Conservation (phyloP, 495 filamentous ascomycete genomes). For the Neurospora intermedia region DNA sequence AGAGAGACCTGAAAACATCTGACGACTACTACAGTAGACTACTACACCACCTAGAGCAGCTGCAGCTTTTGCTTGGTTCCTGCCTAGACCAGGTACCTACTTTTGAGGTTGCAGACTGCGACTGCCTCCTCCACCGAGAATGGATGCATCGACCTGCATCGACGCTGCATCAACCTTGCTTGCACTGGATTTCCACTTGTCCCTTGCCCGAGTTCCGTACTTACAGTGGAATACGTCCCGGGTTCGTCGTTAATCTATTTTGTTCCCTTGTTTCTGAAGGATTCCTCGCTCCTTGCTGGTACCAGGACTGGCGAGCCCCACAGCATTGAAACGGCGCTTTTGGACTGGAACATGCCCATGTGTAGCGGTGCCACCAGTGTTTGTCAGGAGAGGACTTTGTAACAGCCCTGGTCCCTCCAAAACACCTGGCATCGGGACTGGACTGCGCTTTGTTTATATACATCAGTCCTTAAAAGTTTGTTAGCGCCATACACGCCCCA, state of each 20-base stretch:
- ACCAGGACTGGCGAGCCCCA: not conserved
- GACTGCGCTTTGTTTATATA: not conserved
- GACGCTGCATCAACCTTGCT: not conserved
- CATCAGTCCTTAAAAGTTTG: too few species aligned
- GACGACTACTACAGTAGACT: too few species aligned
- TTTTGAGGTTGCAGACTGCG: not conserved
- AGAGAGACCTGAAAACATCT: too few species aligned
- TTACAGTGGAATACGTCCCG: too few species aligned
- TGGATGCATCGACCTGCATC: not conserved
- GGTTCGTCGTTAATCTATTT: not conserved
- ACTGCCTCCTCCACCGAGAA: not conserved
- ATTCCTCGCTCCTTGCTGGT: not conserved
- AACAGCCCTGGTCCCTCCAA: not conserved
- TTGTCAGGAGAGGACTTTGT: not conserved
- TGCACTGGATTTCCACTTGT: not conserved
- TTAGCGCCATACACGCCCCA: too few species aligned
- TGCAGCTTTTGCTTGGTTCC: not conserved
- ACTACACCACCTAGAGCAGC: not conserved
- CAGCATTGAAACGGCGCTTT: not conserved
- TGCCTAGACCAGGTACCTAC: not conserved
- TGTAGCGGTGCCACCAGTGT: not conserved
- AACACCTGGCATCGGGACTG: not conserved
- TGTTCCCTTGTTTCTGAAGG: not conserved
- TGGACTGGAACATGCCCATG: not conserved
- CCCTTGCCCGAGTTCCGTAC: not conserved